Evolutionary conservation across 148 eudicot genomes (phyloP).

Genomic region (Rhododendron mucronatum): DNA sequence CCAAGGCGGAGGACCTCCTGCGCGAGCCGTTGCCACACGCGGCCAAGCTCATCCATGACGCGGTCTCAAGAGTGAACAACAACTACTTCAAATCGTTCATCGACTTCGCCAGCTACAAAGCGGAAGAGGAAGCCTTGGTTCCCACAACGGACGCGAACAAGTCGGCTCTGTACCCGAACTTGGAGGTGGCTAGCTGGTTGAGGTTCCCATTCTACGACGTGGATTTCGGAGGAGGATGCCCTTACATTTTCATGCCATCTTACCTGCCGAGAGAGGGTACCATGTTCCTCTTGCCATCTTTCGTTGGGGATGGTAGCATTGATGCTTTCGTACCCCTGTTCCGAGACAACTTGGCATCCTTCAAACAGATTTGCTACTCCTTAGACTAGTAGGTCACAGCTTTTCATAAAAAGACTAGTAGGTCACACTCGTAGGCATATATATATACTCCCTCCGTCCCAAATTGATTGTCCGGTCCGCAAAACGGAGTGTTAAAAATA

Average conservation of each 20-base stretch:
- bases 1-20: conserved; percentile 29
- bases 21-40: conserved; percentile 20
- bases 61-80: conserved; percentile 26
- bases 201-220: conserved; percentile 30
- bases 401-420: not conserved
- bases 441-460: too few species aligned
- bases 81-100: conserved; percentile 42
- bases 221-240: conserved; percentile 32
- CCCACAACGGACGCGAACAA: conserved; percentile 24
- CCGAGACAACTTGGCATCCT: conserved; percentile 13
- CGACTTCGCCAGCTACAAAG: conserved; percentile 32
- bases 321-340: conserved; percentile 31
- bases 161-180: conserved; percentile 21
- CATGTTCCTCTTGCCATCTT: conserved; percentile 29
- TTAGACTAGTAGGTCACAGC: conserved; percentile 13
- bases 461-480: too few species aligned
- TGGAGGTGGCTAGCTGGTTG: conserved; percentile 41
- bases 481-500: too few species aligned
- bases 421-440: not conserved
- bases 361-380: conserved; percentile 28
- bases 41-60: conserved; percentile 34
- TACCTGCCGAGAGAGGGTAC: conserved; percentile 28
- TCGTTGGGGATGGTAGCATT: conserved; percentile 29
- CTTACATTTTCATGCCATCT: conserved; percentile 31
- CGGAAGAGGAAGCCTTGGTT: conserved; percentile 21